Conservation (phyloP, 2,329 filamentous ascomycete genomes). For the Rachicladosporium sp. region DNA sequence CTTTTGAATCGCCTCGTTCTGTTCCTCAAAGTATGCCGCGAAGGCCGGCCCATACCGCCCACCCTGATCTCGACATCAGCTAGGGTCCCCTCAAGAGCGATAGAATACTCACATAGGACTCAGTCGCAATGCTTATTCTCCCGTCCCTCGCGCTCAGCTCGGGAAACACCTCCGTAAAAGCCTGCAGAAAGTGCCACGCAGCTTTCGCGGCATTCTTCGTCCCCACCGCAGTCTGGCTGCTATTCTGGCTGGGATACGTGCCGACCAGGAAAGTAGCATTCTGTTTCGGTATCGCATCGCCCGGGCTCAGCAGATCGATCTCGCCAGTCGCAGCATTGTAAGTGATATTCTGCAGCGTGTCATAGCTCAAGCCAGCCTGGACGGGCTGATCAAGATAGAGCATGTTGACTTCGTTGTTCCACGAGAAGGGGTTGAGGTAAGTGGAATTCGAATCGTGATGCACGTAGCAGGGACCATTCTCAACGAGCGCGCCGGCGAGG, state of each 20-base stretch:
- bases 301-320: conserved; percentile 9
- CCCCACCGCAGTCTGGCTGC: conserved; percentile 34
- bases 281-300: conserved; percentile 27
- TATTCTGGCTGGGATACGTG: conserved; percentile 37
- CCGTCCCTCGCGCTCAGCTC: conserved; percentile 48
- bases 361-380: conserved; percentile 45
- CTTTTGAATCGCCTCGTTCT: conserved; percentile 45
- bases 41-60: conserved; percentile 56
- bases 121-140: conserved; percentile 38
- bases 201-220: conserved; percentile 42
- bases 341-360: conserved; percentile 26
- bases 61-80: conserved; percentile 26
- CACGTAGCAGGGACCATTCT: conserved; percentile 44
- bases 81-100: no score
- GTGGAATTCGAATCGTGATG: conserved; percentile 40
- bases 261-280: conserved; percentile 43
- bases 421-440: conserved; percentile 45
- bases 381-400: conserved; percentile 55
- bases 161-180: conserved; percentile 52
- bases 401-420: conserved; percentile 46
- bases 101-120: conserved; percentile 35
- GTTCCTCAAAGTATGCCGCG: conserved; percentile 41
- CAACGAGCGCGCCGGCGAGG: conserved; percentile 35
- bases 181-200: conserved; percentile 46
- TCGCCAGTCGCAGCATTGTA: conserved; percentile 16